Percentiles rank a stretch among this genome's conserved stretches.
phyloP scores from a whole-genome alignment of 1,139 yeast genomes.

The Candida smagusa region DNA sequence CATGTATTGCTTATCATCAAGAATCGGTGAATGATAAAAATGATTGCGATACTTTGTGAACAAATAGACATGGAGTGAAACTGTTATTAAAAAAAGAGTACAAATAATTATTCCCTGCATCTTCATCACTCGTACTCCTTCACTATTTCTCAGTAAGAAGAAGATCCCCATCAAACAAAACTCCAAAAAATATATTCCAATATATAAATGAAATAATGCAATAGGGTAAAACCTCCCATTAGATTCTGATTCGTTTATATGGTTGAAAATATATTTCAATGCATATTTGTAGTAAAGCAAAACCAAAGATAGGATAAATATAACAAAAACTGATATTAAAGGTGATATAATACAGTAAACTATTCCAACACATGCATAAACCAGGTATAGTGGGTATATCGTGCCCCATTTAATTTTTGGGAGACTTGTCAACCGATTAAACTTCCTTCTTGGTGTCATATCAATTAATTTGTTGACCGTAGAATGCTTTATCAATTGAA shows the following conservation, averaged over 20 bases:
- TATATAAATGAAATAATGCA: conserved; percentile 70
- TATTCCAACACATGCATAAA: conserved; percentile 72
- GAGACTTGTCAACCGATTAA: conserved; percentile 40
- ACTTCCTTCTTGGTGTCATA: conserved; percentile 59
- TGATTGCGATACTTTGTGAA: conserved; percentile 27
- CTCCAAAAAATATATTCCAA: conserved; percentile 80
- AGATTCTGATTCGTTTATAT: conserved; percentile 56
- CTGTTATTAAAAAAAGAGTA: conserved; percentile 33
- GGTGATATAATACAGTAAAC: conserved; percentile 80
- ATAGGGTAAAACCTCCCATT: conserved; percentile 68
- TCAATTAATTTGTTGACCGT: conserved; percentile 39
- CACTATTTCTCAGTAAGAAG: conserved; percentile 50
- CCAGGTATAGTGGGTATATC: conserved; percentile 69
- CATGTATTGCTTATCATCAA: conserved; percentile 11
- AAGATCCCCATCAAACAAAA: conserved; percentile 74
- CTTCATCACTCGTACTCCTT: conserved; percentile 31
- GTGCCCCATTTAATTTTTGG: conserved; percentile 71
- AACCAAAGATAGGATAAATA: conserved; percentile 55
- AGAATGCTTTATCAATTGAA: conserved; percentile 39
- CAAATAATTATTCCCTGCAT: conserved; percentile 48
- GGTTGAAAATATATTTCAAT: conserved; percentile 51
- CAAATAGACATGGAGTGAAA: conserved; percentile 31
- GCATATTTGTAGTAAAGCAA: conserved; percentile 68
- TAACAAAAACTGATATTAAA: conserved; percentile 60
- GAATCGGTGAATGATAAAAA: conserved; percentile 29